Base-by-base conservation (phyloP, 768 basidiomycete genomes). In the Termitomyces sp. region DNA sequence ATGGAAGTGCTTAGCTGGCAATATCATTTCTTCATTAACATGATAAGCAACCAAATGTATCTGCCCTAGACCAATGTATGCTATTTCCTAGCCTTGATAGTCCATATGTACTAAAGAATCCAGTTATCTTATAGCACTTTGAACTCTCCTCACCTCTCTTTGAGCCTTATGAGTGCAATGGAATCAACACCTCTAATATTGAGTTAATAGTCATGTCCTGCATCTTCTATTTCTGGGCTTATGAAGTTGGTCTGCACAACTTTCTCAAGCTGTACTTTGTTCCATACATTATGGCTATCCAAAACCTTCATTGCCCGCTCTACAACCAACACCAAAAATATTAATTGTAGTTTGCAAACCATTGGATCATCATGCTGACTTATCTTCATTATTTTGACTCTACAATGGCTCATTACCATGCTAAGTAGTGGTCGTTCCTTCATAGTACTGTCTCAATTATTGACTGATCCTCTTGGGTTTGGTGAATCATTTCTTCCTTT, bases 321-420 rank as follows among this genome's bases (percentile, higher is more conserved):
- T 39, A 20, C n/a, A 22, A 16, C 24, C 27, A 10, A 55, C 5
- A 6, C 18, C 13, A 3, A 42, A 14, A n/a, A n/a, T n/a, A n/a
- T n/a, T n/a, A 14, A 5, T 18, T 42, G 10, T 58, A 79, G 79
- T 69, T 79, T 24, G 65, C 77, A 8, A 78, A 80, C 58, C 76
- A 79, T 61, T 79, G 79, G 84, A 82, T 87, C 64, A 81, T 85
- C 58, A 85, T 83, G 81, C 70, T 84, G 55, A 84, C 84, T 0
- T 84, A 81, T 60, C 79, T 87, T 7, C 85, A 85, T 58, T 84
- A 86, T 68, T 82, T 81, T 6, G 82, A 83, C 62, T 79, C 81
- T 1, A 72, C 74, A 2, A 71, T 85, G 24, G 77, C 83, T 0
- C 79, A 83, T 64, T 86, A 83, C 65, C 81, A 83, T 55, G 74